A percentile compares a stretch with the other conserved stretches of the same genome.
Evolutionary conservation across 129 eudicot genomes (phyloP).

Genomic region (Centaurea solstitialis): DNA sequence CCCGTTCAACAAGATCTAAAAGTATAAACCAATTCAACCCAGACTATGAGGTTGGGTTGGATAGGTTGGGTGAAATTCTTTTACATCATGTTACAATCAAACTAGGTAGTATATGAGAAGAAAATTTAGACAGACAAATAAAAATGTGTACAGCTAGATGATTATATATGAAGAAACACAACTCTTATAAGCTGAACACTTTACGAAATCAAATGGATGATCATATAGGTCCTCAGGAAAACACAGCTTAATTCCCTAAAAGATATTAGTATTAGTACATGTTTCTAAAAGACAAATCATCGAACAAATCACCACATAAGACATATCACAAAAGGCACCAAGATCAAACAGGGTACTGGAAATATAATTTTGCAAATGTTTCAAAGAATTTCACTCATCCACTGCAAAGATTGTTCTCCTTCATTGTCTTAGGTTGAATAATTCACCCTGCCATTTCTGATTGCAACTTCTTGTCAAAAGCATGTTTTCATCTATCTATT

Average conservation of each 20-base stretch:
- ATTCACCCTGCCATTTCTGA: not conserved
- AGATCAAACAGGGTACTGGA: not conserved
- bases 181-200: not conserved
- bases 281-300: not conserved
- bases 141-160: not conserved
- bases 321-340: not conserved
- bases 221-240: not conserved
- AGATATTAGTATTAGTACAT: not conserved
- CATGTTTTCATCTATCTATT: not conserved
- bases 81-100: not conserved
- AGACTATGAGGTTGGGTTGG: too few species aligned
- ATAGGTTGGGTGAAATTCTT: too few species aligned
- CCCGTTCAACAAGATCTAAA: too few species aligned
- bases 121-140: not conserved
- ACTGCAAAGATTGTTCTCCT: not conserved
- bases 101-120: not conserved
- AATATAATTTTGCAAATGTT: not conserved
- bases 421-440: not conserved
- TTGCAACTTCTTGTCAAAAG: not conserved
- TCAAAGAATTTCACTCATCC: not conserved
- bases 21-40: too few species aligned
- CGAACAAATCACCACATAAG: not conserved
- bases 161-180: not conserved
- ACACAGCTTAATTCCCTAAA: not conserved
- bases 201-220: not conserved